phyloP scores from a whole-genome alignment of 163 green algal genomes.

The Coccomyxa subellipsoidea region DNA sequence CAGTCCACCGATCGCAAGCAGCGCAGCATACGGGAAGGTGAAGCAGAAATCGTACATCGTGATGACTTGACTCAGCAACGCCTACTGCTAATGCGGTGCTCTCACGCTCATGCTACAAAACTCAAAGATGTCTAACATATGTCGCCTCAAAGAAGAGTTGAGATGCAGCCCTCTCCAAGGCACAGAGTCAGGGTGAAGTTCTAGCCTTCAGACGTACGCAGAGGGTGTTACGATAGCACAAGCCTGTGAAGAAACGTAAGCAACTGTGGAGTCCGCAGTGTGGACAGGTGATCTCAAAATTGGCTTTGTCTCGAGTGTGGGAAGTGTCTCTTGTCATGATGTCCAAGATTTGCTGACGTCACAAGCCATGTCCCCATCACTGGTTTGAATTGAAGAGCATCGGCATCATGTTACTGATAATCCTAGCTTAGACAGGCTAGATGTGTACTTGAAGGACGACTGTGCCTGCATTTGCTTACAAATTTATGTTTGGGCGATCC shows the following conservation, averaged over 20 bases:
- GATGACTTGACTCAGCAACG: neutral
- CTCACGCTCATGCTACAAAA: neutral
- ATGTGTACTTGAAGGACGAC: too few relatives aligned
- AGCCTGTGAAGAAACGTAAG: too few relatives aligned
- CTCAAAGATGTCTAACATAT: neutral
- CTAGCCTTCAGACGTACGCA: neutral
- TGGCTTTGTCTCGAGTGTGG: too few relatives aligned
- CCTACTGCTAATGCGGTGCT: neutral
- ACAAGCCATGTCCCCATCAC: neutral
- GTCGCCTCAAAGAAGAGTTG: neutral
- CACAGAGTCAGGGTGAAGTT: neutral
- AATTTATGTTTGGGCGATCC: neutral
- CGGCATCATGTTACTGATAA: too few relatives aligned
- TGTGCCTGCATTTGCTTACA: too few relatives aligned
- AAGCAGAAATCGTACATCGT: constrained; percentile 53
- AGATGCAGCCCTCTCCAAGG: neutral
- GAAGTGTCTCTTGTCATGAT: neutral
- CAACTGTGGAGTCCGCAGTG: too few relatives aligned
- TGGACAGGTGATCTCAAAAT: too few relatives aligned
- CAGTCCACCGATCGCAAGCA: constrained; percentile 41
- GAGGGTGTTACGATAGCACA: neutral
- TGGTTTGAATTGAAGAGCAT: too few relatives aligned
- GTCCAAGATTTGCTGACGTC: neutral
- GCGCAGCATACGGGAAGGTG: constrained; percentile 36
- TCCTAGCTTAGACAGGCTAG: neutral